Evolutionary conservation across 2,329 filamentous ascomycete genomes (phyloP), one percentile per base, ranked within the genome.

Genomic region (Dothiorella sarmentorum): DNA sequence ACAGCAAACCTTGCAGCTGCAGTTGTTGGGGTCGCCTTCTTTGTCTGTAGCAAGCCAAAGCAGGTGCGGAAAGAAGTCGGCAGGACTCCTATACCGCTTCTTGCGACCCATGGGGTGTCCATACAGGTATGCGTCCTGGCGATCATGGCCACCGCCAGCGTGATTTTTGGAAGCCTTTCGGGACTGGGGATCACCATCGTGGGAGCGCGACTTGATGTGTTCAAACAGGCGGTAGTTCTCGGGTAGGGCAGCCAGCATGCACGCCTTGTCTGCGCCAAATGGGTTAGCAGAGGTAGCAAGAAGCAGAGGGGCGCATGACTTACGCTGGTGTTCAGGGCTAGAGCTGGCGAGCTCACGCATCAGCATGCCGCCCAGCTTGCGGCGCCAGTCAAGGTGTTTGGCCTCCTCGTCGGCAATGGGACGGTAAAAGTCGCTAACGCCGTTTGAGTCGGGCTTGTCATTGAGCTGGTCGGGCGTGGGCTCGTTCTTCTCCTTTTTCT

Each of bases 111-210:
- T 71, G 2, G 82, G 82, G 65, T 85, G 82, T 18, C 83, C 83
- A 66, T 85, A 85, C 5, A 85, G 74, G 63, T 85, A 85, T 29
- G 81, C 81, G 66, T 85, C 83, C 63, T 83, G 80, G 57, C 82
- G 72, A 65, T 83, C 80, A 61, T 79, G 80, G 10, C 75, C 77
- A 31, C 78, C 80, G 33, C 74, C 76, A 6, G 75, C 78, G 66
- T 79, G 75, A 53, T 75, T 79, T 68, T 79, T 76, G 67, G 75
- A 71, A 63, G 76, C 74, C 61, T 80, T 79, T 27, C 76, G 42
- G 29, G 51, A 27, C 18, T 44, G 66, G 35, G 71, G 72, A 51
- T 78, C 75, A 40, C 75, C 75, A 45, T 79, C 71, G 29, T 71
- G 73, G 11, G 55, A 47, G 64, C 78, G 78, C 61, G 80, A 82